Base-by-base conservation (phyloP, 2,329 filamentous ascomycete genomes). In the Aureobasidium mangrovei region DNA sequence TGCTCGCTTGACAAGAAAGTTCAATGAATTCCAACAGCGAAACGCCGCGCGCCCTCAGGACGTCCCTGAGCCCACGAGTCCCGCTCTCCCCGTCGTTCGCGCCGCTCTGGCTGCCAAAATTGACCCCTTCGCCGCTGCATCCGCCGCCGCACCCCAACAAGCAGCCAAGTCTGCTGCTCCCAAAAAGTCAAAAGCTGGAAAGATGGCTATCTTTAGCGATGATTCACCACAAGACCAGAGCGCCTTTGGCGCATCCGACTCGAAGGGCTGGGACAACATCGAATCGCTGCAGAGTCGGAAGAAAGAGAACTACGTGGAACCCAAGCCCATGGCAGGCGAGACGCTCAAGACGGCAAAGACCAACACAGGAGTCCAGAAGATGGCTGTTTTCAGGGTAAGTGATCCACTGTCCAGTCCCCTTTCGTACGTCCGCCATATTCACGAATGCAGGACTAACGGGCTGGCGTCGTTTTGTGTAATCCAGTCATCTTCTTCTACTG, bases 301-400 rank as follows among this genome's bases (percentile, higher is more conserved):
- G 76, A 98, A 97, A 77, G 93, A 98, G 70, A 98, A 98, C 65
- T 77, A 78, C 5, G 74, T 91, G 60, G 89, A 91, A 67, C 82
- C 91, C 8, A 91, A 86, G 66, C 89, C 91, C 24, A 96, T 91
- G 93, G 86, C 77, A 8, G 93, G 93, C 28, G 90, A 97, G 74
- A 96, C 87, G 39, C 72, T 98, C 62, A 88, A 91, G 70, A 86
- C 83, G 2, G 89, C 87, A 40, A 91, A 89, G 63, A 93, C 88
- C 74, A 88, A 88, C 73, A 81, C 77, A 41, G 82, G 78, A 32
- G 79, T 78, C 53, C 78, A 84, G 53, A 97, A 96, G 77, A 86
- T 98, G 83, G 77, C 85, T 65, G 81, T 98, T 43, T 98, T 96
- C 77, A 91, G 88, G 86, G 93, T 98, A 85, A 85, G 89, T 60